A percentile compares a stretch with the other conserved stretches of the same genome.
These are phyloP conservation scores for Ganoderma resinaceum DNA, from an alignment of 1,284 basidiomycete species.

Conservation along the genomic window DNA sequence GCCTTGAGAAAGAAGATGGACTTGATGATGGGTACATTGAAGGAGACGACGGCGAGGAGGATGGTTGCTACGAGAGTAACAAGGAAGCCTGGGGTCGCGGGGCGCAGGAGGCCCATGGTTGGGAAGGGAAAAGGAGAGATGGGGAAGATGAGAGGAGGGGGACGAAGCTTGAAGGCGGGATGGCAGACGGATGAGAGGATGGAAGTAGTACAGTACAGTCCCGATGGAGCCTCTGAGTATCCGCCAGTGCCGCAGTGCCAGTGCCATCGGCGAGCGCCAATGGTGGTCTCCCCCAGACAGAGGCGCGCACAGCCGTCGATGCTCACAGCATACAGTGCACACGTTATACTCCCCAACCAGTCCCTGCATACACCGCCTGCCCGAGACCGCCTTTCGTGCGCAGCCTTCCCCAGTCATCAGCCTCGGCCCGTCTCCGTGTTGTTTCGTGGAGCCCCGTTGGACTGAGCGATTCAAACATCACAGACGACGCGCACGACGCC, in stretches of 20 bases:
- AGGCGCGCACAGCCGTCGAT: not conserved
- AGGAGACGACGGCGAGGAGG: constrained; percentile 83
- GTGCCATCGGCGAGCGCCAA: not conserved
- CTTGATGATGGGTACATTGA: constrained; percentile 87
- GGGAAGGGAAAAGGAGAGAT: not conserved
- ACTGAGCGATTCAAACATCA: not conserved
- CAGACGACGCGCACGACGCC: not conserved
- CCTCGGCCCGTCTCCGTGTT: not conserved
- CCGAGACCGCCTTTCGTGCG: not conserved
- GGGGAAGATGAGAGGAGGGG: constrained; percentile 10
- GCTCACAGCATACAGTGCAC: not conserved
- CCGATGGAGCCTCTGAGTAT: not conserved
- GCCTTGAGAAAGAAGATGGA: constrained; percentile 87
- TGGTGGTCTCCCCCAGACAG: not conserved
- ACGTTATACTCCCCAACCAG: not conserved
- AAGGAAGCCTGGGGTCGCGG: constrained; percentile 86
- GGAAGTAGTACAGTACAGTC: not conserved
- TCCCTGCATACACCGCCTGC: not conserved
- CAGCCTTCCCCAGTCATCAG: not conserved
- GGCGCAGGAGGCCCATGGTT: constrained; percentile 66
- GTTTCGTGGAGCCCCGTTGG: not conserved
- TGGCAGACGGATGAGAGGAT: constrained; percentile 8
- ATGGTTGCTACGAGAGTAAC: constrained; percentile 77
- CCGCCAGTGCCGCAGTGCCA: not conserved
- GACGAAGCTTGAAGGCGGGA: constrained; percentile 6